These are phyloP conservation scores for Fusarium nurragi DNA, from an alignment of 2,329 filamentous ascomycete species.

Conservation along the genomic window DNA sequence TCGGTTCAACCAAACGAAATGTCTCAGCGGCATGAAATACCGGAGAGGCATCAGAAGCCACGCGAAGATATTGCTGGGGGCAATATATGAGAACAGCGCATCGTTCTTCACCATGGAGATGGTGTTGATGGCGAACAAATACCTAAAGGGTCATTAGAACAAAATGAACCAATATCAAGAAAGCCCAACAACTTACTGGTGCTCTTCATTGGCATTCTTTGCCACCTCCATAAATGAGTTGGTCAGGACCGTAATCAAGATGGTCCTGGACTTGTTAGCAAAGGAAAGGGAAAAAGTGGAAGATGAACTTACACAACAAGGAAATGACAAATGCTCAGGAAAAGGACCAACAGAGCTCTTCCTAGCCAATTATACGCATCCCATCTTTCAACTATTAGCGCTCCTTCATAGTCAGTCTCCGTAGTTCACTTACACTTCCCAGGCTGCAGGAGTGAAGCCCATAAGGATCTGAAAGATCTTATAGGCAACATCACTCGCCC, in stretches of 20 bases:
- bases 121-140: constrained; percentile 94
- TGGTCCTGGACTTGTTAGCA: constrained; percentile 64
- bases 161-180: fast-evolving
- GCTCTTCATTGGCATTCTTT: constrained; percentile 91
- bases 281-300: neutral
- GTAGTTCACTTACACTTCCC: constrained; percentile 74
- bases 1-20: constrained; percentile 88
- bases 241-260: constrained; percentile 93
- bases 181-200: constrained; percentile 62
- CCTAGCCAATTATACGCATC: constrained; percentile 80
- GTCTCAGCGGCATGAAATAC: constrained; percentile 79
- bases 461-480: constrained; percentile 93
- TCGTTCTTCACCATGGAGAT: constrained; percentile 99
- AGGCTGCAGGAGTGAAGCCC: constrained; percentile 95
- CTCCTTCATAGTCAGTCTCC: neutral
- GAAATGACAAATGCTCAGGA: constrained; percentile 95
- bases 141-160: constrained; percentile 55
- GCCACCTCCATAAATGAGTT: constrained; percentile 97
- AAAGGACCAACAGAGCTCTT: constrained; percentile 77
- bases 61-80: constrained; percentile 89
- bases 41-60: constrained; percentile 88
- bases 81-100: constrained; percentile 91
- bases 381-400: constrained; percentile 60
- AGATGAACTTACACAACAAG: constrained; percentile 73
- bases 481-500: constrained; percentile 81